Evolutionary conservation across 495 filamentous ascomycete species (phyloP).

Genomic region (Daldinia childiae): DNA sequence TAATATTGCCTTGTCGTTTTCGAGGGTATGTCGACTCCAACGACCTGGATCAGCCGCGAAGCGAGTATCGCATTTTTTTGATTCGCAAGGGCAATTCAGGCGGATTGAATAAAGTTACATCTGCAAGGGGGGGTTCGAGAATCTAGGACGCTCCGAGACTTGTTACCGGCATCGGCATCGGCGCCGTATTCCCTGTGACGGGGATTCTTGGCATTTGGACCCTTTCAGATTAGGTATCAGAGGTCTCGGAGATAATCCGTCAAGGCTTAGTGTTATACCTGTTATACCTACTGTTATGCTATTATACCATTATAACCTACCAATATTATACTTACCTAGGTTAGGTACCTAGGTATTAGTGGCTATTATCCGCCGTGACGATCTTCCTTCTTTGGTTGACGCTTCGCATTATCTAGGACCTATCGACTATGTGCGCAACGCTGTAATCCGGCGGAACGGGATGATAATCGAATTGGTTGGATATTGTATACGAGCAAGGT

Average conservation of each 20-base stretch:
- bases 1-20: slow-evolving; percentile 5
- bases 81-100: slow-evolving; percentile 39
- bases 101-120: slow-evolving; percentile 33
- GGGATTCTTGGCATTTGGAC: slow-evolving; percentile 6
- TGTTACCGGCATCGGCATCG: slow-evolving; percentile 41
- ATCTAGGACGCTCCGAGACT: slow-evolving; percentile 15
- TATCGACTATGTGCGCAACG: slow-evolving; percentile 23
- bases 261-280: not conserved
- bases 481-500: slow-evolving; percentile 11
- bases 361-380: slow-evolving; percentile 10
- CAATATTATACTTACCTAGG: no score
- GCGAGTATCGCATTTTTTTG: slow-evolving; percentile 12
- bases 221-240: not conserved
- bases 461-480: slow-evolving; percentile 17
- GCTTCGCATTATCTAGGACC: slow-evolving; percentile 32
- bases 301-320: no score
- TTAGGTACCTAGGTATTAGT: not conserved
- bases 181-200: slow-evolving; percentile 21
- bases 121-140: slow-evolving; percentile 3
- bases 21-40: slow-evolving; percentile 29
- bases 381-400: slow-evolving; percentile 18
- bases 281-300: no score
- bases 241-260: not conserved
- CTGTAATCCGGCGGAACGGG: slow-evolving; percentile 14
- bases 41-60: slow-evolving; percentile 35